Evolutionary conservation across 306 rosid genomes (phyloP).

Genomic region (Phaseolus lunatus): DNA sequence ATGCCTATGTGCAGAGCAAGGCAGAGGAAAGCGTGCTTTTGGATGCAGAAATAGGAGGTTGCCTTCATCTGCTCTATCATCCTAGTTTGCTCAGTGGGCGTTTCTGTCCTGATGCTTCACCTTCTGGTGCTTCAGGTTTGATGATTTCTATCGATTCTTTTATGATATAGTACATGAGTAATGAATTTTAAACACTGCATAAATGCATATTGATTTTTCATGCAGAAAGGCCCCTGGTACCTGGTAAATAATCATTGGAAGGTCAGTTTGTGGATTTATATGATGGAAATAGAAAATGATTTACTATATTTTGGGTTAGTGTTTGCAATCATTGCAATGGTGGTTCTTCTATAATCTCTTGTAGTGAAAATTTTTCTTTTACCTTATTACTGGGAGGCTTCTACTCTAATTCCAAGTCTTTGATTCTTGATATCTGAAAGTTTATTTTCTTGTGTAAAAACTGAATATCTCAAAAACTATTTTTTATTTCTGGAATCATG

Average conservation of each 20-base stretch:
- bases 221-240: slow-evolving; percentile 36
- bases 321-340: slow-evolving; percentile 24
- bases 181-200: slow-evolving; percentile 35
- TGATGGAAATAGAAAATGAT: slow-evolving; percentile 14
- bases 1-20: slow-evolving; percentile 65
- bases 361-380: not conserved
- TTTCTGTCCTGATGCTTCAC: slow-evolving; percentile 99
- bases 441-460: slow-evolving; percentile 15
- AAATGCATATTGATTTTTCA: slow-evolving; percentile 24
- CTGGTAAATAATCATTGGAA: slow-evolving; percentile 35
- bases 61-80: slow-evolving; percentile 93
- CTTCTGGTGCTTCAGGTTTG: slow-evolving; percentile 92
- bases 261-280: slow-evolving; percentile 40
- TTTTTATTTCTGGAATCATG: slow-evolving; percentile 27
- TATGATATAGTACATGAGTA: slow-evolving; percentile 32
- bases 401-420: slow-evolving; percentile 2
- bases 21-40: slow-evolving; percentile 86
- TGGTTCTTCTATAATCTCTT: slow-evolving; percentile 34
- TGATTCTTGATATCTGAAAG: slow-evolving; percentile 25
- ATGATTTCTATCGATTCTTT: slow-evolving; percentile 33
- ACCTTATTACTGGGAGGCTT: slow-evolving; percentile 19
- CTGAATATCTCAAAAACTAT: not conserved
- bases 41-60: slow-evolving; percentile 93
- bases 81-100: slow-evolving; percentile 95
- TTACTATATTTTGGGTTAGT: slow-evolving; percentile 36